Percentiles rank a stretch among this genome's conserved stretches.
These are phyloP conservation scores for Zygosaccharomyces sapae DNA, from an alignment of 1,139 yeast species.

Conservation along the genomic window DNA sequence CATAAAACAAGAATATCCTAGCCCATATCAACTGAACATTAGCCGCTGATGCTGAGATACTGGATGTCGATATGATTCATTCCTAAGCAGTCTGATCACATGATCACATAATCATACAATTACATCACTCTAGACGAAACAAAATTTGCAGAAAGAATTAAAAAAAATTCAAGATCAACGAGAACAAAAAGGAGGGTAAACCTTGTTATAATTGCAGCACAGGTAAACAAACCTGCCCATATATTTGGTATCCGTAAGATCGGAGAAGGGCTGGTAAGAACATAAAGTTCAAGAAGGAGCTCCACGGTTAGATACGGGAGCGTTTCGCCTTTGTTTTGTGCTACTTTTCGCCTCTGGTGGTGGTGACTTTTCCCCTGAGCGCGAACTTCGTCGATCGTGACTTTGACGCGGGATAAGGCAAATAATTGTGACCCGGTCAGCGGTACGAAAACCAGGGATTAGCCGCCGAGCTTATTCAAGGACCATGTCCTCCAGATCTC, in stretches of 20 bases:
- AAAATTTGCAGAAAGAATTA: background rate
- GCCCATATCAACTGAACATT: too few species aligned
- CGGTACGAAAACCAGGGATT: background rate
- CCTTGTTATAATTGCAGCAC: background rate
- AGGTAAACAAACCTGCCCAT: background rate
- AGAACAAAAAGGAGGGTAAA: slow-evolving; percentile 13
- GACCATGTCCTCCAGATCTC: slow-evolving; percentile 16
- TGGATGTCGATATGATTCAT: too few species aligned
- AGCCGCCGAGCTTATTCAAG: slow-evolving; percentile 2
- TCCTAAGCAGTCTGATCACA: background rate
- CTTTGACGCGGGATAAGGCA: background rate
- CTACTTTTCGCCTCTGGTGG: slow-evolving; percentile 5
- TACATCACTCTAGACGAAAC: background rate
- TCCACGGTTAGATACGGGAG: background rate
- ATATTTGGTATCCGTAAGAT: background rate
- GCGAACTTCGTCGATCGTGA: slow-evolving; percentile 4
- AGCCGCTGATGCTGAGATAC: too few species aligned
- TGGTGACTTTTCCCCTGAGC: slow-evolving; percentile 4
- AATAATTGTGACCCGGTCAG: background rate
- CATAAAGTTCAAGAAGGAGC: background rate
- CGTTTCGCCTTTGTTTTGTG: slow-evolving; percentile 1
- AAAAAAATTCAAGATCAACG: slow-evolving; percentile 5
- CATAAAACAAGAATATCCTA: too few species aligned
- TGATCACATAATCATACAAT: background rate
- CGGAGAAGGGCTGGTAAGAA: background rate